These are phyloP conservation scores for Clarireedia paspali DNA, from an alignment of 2,329 filamentous ascomycete species.

Conservation along the genomic window DNA sequence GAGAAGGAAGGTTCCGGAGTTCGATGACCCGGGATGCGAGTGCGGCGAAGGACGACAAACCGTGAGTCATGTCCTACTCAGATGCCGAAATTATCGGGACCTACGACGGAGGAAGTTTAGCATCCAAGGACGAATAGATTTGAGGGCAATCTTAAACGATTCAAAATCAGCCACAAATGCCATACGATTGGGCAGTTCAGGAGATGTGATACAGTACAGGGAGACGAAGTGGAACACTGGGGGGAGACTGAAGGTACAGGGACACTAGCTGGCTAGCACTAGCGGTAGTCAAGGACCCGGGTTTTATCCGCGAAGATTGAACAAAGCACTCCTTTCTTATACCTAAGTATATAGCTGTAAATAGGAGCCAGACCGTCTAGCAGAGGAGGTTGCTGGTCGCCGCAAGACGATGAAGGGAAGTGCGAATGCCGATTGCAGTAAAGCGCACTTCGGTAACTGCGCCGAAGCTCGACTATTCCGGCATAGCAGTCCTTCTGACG, in stretches of 20 bases:
- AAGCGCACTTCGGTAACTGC: no score
- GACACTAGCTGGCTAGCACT: slow-evolving; percentile 6
- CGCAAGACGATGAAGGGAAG: not conserved
- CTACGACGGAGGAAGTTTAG: slow-evolving; percentile 8
- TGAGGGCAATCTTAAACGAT: not conserved
- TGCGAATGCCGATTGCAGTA: not conserved
- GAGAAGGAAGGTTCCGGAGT: slow-evolving; percentile 11
- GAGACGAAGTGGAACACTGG: not conserved
- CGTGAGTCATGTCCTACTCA: slow-evolving; percentile 11
- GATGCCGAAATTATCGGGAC: slow-evolving; percentile 1
- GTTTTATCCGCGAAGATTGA: not conserved
- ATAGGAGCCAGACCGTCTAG: not conserved
- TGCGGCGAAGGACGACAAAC: slow-evolving; percentile 13
- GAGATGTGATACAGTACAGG: not conserved
- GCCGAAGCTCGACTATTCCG: no score
- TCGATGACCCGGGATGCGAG: slow-evolving; percentile 10
- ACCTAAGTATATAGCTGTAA: not conserved
- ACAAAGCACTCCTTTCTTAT: not conserved
- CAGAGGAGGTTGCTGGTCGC: slow-evolving; percentile 22
- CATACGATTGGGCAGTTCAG: not conserved
- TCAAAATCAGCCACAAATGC: not conserved
- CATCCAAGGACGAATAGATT: slow-evolving; percentile 12
- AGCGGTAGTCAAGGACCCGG: slow-evolving; percentile 8
- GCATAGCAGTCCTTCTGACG: no score
- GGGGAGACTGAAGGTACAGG: slow-evolving; percentile 10